A percentile compares a stretch with the other conserved stretches of the same genome.
Evolutionary conservation across 345 rosid species (phyloP).

Genomic region (Turnera subulata): DNA sequence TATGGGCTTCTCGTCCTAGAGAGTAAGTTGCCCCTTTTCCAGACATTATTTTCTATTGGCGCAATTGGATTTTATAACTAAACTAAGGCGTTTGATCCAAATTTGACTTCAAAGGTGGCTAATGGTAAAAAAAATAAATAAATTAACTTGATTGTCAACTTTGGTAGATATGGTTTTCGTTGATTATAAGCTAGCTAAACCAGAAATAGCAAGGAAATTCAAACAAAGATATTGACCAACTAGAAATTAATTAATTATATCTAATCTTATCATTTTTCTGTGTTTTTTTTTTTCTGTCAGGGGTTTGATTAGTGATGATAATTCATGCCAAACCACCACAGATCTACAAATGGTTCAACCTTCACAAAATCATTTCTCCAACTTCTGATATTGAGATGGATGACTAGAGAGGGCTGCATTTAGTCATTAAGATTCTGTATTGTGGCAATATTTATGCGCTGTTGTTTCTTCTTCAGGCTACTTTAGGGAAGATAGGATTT

Average conservation of each 20-base stretch:
- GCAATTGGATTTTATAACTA: background rate
- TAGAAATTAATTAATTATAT: too few relatives aligned
- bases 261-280: too few relatives aligned
- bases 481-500: conserved; percentile 36
- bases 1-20: conserved; percentile 90
- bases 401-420: too few relatives aligned
- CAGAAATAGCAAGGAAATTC: too few relatives aligned
- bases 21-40: conserved; percentile 46
- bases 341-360: conserved; percentile 79
- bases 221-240: too few relatives aligned
- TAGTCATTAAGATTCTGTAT: conserved; percentile 1
- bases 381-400: conserved; percentile 24
- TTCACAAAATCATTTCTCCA: conserved; percentile 66
- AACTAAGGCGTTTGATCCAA: too few relatives aligned
- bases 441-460: background rate
- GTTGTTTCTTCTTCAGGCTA: conserved; percentile 15
- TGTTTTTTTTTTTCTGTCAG: conserved; percentile 18
- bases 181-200: too few relatives aligned
- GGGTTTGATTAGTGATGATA: conserved; percentile 61
- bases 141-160: too few relatives aligned
- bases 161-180: too few relatives aligned
- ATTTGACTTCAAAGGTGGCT: too few relatives aligned
- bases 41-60: too few relatives aligned
- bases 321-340: conserved; percentile 72
- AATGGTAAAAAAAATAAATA: too few relatives aligned